These are phyloP conservation scores for Onygenales sp. DNA, from an alignment of 2,329 filamentous ascomycete species.

Conservation along the genomic window DNA sequence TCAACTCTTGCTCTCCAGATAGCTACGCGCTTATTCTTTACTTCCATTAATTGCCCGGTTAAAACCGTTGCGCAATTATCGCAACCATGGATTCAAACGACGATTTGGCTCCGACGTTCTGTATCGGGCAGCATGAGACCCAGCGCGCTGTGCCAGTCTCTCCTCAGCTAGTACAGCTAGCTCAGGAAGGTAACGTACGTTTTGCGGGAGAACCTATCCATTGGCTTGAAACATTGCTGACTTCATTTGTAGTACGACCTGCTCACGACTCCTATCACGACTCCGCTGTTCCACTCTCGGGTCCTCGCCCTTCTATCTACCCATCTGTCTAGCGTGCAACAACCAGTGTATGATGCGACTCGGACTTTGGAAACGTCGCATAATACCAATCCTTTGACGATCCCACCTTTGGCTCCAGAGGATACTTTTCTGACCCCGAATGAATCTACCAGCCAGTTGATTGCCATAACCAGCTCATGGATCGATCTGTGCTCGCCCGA, in stretches of 20 bases:
- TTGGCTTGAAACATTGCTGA: constrained; percentile 7
- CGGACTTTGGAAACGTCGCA: constrained; percentile 31
- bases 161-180: constrained; percentile 42
- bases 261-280: constrained; percentile 54
- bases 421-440: constrained; percentile 62
- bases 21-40: background rate
- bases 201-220: constrained; percentile 1
- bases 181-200: constrained; percentile 47
- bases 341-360: constrained; percentile 22
- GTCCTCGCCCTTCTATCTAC: constrained; percentile 45
- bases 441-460: constrained; percentile 69
- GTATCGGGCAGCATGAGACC: constrained; percentile 53
- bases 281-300: constrained; percentile 48
- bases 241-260: constrained; percentile 49
- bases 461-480: constrained; percentile 80
- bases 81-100: constrained; percentile 10
- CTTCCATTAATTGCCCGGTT: background rate
- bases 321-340: constrained; percentile 38
- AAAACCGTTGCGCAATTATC: background rate
- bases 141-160: constrained; percentile 41
- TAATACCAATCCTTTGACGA: constrained; percentile 29
- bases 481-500: constrained; percentile 80
- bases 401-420: constrained; percentile 31
- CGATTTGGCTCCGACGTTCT: constrained; percentile 40
- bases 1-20: background rate